Conservation (phyloP, 495 filamentous ascomycete species). For the Podospora didyma region DNA sequence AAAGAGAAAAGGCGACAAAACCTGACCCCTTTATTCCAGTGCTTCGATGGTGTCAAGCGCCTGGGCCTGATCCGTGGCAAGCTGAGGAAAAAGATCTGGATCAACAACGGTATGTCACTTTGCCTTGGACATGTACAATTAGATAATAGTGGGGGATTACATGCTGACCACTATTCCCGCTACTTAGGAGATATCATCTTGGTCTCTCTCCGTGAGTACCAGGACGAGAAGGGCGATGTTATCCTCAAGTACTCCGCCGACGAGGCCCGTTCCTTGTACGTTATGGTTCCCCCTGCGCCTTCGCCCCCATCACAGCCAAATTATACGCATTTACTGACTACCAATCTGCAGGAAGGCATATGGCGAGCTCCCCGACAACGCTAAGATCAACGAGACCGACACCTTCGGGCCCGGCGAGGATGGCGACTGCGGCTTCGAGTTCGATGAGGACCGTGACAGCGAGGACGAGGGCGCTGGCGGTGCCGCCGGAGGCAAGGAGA, state of each 20-base stretch:
- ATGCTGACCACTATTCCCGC: background rate
- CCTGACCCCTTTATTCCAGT: conserved; percentile 42
- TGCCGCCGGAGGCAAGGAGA: conserved; percentile 55
- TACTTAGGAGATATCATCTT: conserved; percentile 81
- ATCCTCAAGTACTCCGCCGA: conserved; percentile 99
- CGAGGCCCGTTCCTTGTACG: conserved; percentile 78
- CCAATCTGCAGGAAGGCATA: conserved; percentile 64
- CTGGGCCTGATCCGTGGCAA: conserved; percentile 89
- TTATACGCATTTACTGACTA: background rate
- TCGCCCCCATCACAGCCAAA: background rate
- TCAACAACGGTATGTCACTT: conserved; percentile 66
- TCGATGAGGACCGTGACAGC: conserved; percentile 83
- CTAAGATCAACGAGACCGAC: conserved; percentile 99
- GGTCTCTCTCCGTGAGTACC: conserved; percentile 93
- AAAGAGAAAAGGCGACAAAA: background rate
- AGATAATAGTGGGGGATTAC: background rate
- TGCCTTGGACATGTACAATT: background rate
- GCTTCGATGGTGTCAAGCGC: conserved; percentile 91
- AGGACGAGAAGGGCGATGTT: conserved; percentile 98
- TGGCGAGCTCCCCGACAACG: conserved; percentile 92
- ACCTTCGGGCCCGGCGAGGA: conserved; percentile 73
- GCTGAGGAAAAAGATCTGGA: conserved; percentile 96
- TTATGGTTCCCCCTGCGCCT: background rate
- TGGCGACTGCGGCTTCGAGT: conserved; percentile 79
- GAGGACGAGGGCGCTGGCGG: conserved; percentile 58